phyloP scores from a whole-genome alignment of 2,329 filamentous ascomycete species.

The Fusarium zealandicum region DNA sequence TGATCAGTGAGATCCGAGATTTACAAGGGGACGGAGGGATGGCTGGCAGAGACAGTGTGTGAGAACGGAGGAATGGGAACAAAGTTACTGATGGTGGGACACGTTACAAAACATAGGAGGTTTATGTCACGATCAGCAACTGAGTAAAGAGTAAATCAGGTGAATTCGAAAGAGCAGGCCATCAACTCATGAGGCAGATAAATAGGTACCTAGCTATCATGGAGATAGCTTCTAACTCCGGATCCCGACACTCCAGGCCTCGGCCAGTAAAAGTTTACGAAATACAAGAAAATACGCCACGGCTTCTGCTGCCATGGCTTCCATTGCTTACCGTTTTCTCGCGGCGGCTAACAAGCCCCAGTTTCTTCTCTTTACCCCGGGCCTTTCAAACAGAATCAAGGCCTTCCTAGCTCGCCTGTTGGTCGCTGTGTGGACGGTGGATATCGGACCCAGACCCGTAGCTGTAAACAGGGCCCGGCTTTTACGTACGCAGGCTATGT shows the following conservation, averaged over 20 bases:
- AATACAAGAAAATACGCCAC: slow-evolving; percentile 11
- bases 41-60: not conserved
- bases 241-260: not conserved
- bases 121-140: not conserved
- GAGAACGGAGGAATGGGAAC: not conserved
- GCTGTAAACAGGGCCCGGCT: slow-evolving; percentile 5
- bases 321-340: too few species aligned
- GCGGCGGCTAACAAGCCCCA: slow-evolving; percentile 22
- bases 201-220: not conserved
- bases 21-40: not conserved
- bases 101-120: not conserved
- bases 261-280: slow-evolving; percentile 12
- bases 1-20: slow-evolving; percentile 3
- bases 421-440: slow-evolving; percentile 4
- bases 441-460: slow-evolving; percentile 1
- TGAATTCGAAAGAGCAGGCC: too few species aligned
- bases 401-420: slow-evolving; percentile 1
- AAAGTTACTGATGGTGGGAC: slow-evolving; percentile 28
- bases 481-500: slow-evolving; percentile 25
- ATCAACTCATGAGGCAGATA: too few species aligned
- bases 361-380: slow-evolving; percentile 20
- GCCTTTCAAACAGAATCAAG: slow-evolving; percentile 8
- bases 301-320: slow-evolving; percentile 12
- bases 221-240: not conserved
- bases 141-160: slow-evolving; percentile 9